phyloP scores from a whole-genome alignment of 192 early-diverging fungal species.

The Umbelopsis ramanniana region DNA sequence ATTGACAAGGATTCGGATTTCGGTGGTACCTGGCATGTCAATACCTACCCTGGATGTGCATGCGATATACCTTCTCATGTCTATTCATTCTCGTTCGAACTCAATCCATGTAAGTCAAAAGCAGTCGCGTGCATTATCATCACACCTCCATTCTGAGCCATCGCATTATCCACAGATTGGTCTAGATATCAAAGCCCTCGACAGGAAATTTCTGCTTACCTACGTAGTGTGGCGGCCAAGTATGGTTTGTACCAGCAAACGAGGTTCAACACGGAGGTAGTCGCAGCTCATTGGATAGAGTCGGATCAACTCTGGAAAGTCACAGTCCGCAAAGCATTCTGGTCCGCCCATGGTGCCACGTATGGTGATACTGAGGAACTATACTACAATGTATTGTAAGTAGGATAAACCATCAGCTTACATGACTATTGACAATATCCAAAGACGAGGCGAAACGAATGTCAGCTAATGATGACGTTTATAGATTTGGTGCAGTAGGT shows the following conservation, averaged over 20 bases:
- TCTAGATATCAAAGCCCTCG: constrained; percentile 38
- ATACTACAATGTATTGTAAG: constrained; percentile 31
- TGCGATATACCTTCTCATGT: constrained; percentile 56
- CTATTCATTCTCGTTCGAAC: constrained; percentile 46
- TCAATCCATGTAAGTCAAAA: constrained; percentile 38
- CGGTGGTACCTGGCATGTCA: constrained; percentile 60
- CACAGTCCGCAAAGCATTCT: constrained; percentile 32
- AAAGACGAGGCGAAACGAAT: constrained; percentile 25
- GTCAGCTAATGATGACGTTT: constrained; percentile 20
- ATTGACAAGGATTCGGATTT: constrained; percentile 51
- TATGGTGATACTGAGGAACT: neutral
- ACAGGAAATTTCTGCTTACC: constrained; percentile 51
- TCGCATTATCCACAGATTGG: constrained; percentile 43
- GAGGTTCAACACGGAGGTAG: constrained; percentile 48
- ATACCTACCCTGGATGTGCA: constrained; percentile 52
- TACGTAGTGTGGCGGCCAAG: constrained; percentile 41
- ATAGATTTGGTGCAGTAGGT: constrained; percentile 52
- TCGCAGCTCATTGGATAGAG: constrained; percentile 37
- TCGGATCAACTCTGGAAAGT: constrained; percentile 43
- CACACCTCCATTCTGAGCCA: neutral
- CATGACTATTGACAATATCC: neutral
- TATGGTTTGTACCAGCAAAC: constrained; percentile 47
- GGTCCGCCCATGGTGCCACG: neutral
- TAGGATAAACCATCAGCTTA: neutral
- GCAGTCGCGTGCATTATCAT: neutral